phyloP scores from a whole-genome alignment of 129 eudicot genomes.

The Chrysanthemum makinoi region DNA sequence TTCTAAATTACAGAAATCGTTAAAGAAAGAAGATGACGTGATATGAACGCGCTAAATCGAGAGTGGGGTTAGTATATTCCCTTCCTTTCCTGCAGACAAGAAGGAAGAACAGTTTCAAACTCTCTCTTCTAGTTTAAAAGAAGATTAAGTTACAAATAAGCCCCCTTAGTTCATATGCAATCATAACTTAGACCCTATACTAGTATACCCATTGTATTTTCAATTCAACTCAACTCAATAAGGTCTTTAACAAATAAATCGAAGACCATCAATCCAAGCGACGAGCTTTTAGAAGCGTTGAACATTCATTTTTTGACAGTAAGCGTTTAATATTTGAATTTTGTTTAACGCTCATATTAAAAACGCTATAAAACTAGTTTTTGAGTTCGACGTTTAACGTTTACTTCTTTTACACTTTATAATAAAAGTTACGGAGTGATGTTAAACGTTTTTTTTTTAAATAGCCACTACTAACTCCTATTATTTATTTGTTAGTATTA shows the following conservation, averaged over 20 bases:
- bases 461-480: too few species aligned
- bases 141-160: not conserved
- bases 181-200: not conserved
- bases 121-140: conserved; percentile 19
- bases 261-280: too few species aligned
- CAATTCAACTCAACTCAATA: not conserved
- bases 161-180: conserved; percentile 5
- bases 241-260: not conserved
- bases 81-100: conserved; percentile 42
- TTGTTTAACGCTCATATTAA: too few species aligned
- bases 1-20: not conserved
- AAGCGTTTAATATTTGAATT: too few species aligned
- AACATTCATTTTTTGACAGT: too few species aligned
- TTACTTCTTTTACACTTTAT: too few species aligned
- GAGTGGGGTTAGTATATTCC: conserved; percentile 24
- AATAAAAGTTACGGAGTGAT: too few species aligned
- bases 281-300: too few species aligned
- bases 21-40: conserved; percentile 11
- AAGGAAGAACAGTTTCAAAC: conserved; percentile 41
- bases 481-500: too few species aligned
- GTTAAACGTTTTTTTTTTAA: too few species aligned
- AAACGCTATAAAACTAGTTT: too few species aligned
- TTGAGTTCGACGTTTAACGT: too few species aligned
- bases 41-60: conserved; percentile 15
- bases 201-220: not conserved